Base-by-base conservation (phyloP, 1,139 yeast species). In the Magnusiomyces ingens region DNA sequence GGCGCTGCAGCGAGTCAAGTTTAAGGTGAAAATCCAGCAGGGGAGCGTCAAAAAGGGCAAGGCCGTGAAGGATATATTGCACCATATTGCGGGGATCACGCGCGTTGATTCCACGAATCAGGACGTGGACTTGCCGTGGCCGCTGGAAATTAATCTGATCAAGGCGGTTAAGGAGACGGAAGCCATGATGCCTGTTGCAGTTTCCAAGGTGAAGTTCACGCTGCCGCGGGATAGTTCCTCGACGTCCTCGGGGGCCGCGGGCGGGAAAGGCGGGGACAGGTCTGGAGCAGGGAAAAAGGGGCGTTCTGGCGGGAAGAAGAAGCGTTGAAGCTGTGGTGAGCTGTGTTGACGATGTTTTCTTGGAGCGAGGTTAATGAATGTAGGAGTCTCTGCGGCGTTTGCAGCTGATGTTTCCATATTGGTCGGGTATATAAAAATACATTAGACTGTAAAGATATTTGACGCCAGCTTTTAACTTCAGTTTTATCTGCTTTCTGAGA, bases 1-100 rank as follows among this genome's bases (percentile, higher is more conserved):
- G 12, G 78, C 97, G 0, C 70, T 93, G 61, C 78, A 75, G 57
- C 85, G 85, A 66, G 80, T 78, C 70, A 85, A 87, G 66, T 90
- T 86, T 71, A 90, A 89, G 66, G 84, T 88, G 42, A 91, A 93
- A 68, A 71, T 93, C 44, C 89, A 83, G 60, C 94, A 95, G 0
- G 99, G 99, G 0, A 75, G 78, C 45, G 83, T 84, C 29, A 93
- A 94, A 68, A 93, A 91, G 68, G 96, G 97, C 1, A 93, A 93
- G 65, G 84, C 94, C 0, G 75, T 89, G 41, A 77, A 77, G 55
- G 96, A 90, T 57, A 75, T 81, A 1, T 62, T 90, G 52, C 77
- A 80, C 58, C 77, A 77, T 60, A 82, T 90, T 64, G 71, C 76
- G 47, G 73, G 71, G 38, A 22, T 46, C 12, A 74, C 89, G 55